A percentile compares a stretch with the other conserved stretches of the same genome.
Evolutionary conservation across 1,139 yeast genomes (phyloP).

Genomic region (Saccharomyces hybrid): DNA sequence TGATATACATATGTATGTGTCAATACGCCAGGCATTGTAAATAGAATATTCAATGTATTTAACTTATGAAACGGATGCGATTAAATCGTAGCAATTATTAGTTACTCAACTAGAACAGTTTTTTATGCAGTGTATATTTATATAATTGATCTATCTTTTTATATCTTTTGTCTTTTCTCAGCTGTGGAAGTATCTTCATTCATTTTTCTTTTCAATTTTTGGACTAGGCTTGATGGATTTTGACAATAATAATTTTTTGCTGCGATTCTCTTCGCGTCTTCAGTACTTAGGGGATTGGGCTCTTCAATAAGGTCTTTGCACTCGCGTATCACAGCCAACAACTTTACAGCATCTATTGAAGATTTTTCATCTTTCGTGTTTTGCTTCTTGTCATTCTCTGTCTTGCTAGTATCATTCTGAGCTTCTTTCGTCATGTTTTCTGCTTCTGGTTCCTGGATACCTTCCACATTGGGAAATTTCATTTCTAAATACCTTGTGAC

Average conservation of each 20-base stretch:
- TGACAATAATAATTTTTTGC: slow-evolving; percentile 56
- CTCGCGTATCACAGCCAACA: slow-evolving; percentile 40
- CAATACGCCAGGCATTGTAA: background rate
- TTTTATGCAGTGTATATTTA: background rate
- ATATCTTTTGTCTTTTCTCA: slow-evolving; percentile 10
- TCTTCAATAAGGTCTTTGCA: slow-evolving; percentile 44
- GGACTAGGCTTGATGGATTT: slow-evolving; percentile 47
- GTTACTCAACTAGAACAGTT: too few species aligned
- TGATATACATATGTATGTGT: background rate
- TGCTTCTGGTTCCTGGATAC: slow-evolving; percentile 12
- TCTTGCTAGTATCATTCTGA: slow-evolving; percentile 8
- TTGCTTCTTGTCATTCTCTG: slow-evolving; percentile 7
- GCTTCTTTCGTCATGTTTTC: slow-evolving; percentile 5
- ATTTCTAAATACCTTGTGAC: slow-evolving; percentile 57
- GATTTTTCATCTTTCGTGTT: background rate
- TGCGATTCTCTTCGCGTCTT: slow-evolving; percentile 56
- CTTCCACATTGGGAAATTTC: slow-evolving; percentile 38
- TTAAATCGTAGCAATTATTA: too few species aligned
- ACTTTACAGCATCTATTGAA: slow-evolving; percentile 35
- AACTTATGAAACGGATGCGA: too few species aligned
- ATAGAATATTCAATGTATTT: background rate
- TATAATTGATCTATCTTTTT: background rate
- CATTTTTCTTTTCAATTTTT: slow-evolving; percentile 23
- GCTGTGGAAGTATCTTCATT: slow-evolving; percentile 9
- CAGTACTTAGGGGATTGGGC: slow-evolving; percentile 43